Evolutionary conservation across 495 filamentous ascomycete species (phyloP).

Genomic region (Monascus purpureus): DNA sequence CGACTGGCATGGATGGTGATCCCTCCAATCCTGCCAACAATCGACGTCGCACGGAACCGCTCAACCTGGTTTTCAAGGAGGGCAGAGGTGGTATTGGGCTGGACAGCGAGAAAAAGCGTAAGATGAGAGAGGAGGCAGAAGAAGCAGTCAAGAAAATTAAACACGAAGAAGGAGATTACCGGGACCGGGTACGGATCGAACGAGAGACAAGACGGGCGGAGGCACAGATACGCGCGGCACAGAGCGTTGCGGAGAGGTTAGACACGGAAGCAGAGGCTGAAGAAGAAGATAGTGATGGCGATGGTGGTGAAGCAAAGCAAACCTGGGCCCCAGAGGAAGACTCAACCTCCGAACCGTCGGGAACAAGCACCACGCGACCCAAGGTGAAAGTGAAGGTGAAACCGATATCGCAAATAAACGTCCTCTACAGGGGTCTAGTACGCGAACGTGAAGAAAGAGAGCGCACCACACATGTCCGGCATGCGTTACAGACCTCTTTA

Average conservation of each 20-base stretch:
- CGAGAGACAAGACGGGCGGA: conserved; percentile 56
- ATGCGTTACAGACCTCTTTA: conserved; percentile 55
- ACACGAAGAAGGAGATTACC: conserved; percentile 57
- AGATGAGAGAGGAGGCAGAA: conserved; percentile 51
- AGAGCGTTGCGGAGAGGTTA: conserved; percentile 69
- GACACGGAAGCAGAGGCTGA: conserved; percentile 32
- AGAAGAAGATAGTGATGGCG: conserved; percentile 7
- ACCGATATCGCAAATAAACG: conserved; percentile 47
- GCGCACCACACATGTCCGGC: conserved; percentile 48
- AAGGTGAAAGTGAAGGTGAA: conserved; percentile 22
- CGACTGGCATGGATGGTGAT: conserved; percentile 4
- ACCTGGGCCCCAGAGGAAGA: background rate
- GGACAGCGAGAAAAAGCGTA: conserved; percentile 69
- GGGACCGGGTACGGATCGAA: conserved; percentile 58
- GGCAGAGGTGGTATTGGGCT: conserved; percentile 77
- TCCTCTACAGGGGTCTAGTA: conserved; percentile 68
- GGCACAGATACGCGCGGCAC: conserved; percentile 53
- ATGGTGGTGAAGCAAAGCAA: background rate
- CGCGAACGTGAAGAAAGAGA: conserved; percentile 56
- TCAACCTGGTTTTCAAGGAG: conserved; percentile 58
- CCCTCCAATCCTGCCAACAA: background rate
- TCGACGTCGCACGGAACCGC: conserved; percentile 42
- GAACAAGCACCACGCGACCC: conserved; percentile 2
- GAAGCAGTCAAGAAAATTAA: conserved; percentile 48
- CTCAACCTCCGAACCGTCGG: background rate